A percentile compares a stretch with the other conserved stretches of the same genome.
phyloP scores from a whole-genome alignment of 352 stramenopile genomes.

The Phytopythium boreale region DNA sequence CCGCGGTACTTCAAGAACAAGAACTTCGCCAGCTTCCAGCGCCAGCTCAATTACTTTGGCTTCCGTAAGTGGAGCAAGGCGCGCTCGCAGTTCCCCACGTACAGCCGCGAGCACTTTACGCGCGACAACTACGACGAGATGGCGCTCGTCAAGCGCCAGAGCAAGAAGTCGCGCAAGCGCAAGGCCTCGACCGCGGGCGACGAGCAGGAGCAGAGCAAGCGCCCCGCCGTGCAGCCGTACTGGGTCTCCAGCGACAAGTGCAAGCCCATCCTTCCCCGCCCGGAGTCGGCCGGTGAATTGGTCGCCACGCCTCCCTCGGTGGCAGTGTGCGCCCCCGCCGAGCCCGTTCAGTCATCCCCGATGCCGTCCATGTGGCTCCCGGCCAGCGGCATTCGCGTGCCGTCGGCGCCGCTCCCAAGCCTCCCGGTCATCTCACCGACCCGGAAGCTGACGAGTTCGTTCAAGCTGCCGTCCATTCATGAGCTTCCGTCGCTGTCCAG shows the following conservation, averaged over 20 bases:
- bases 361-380: conserved; percentile 12
- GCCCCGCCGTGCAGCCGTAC: conserved; percentile 15
- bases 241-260: conserved; percentile 44
- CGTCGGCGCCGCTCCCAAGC: conserved; percentile 16
- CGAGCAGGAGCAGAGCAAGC: conserved; percentile 37
- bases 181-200: conserved; percentile 19
- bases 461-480: conserved; percentile 56
- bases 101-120: conserved; percentile 79
- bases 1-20: conserved; percentile 96
- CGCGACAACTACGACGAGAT: conserved; percentile 85
- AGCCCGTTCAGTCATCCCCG: not conserved
- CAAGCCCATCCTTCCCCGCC: conserved; percentile 64
- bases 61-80: conserved; percentile 91
- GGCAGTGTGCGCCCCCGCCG: not conserved
- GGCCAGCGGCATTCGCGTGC: conserved; percentile 11
- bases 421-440: conserved; percentile 40
- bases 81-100: conserved; percentile 67
- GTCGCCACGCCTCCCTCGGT: conserved; percentile 7
- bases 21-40: conserved; percentile 95
- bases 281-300: conserved; percentile 8
- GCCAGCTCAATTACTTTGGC: conserved; percentile 95
- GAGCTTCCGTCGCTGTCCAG: conserved; percentile 36
- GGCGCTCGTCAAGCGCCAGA: conserved; percentile 84
- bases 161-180: conserved; percentile 81
- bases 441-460: conserved; percentile 33